Evolutionary conservation across 2,329 filamentous ascomycete genomes (phyloP), one percentile per base, ranked within the genome.

Genomic region (Rachicladosporium sp.): DNA sequence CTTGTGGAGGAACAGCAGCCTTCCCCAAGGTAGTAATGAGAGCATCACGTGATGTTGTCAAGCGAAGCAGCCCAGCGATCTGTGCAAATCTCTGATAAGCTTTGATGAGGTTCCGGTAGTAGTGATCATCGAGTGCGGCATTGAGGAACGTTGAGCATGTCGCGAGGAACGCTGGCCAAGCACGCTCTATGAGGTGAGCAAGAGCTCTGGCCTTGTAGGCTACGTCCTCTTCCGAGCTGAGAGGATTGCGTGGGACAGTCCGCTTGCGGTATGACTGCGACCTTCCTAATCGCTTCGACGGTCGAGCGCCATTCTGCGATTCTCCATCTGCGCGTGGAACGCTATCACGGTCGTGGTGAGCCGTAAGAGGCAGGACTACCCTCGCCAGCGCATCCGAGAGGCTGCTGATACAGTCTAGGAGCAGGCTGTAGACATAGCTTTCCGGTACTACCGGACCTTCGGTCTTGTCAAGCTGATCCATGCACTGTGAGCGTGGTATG

Each of bases 121-220:
- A 95, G 38, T 95, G 88, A 1, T 85, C 82, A 56, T 98, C 91
- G 3, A 98, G 67, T 0, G 89, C 79, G 23, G 91, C 85, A 55
- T 93, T 93, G 11, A 98, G 66, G 55, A 96, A 98, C 0, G 89
- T 95, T 0, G 91, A 98, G 52, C 87, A 95, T 2, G 87, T 91
- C 1, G 91, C 89, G 35, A 98, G 73, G 31, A 96, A 80, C 10
- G 91, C 91, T 35, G 91, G 91, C 91, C 91, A 98, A 58, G 89
- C 96, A 49, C 84, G 74, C 3, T 93, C 85, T 15, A 98, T 82
- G 40, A 98, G 81, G 7, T 73, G 73, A 8, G 86, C 85, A 51
- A 85, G 89, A 2, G 78, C 76, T 52, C 79, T 76, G 41, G 96
- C 77, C 36, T 86, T 81, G 1, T 68, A 57, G 37, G 78, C 71